Percentiles rank a stretch among this genome's conserved stretches.
These are phyloP conservation scores for Collybia sp. DNA, from an alignment of 768 basidiomycete species.

Conservation along the genomic window DNA sequence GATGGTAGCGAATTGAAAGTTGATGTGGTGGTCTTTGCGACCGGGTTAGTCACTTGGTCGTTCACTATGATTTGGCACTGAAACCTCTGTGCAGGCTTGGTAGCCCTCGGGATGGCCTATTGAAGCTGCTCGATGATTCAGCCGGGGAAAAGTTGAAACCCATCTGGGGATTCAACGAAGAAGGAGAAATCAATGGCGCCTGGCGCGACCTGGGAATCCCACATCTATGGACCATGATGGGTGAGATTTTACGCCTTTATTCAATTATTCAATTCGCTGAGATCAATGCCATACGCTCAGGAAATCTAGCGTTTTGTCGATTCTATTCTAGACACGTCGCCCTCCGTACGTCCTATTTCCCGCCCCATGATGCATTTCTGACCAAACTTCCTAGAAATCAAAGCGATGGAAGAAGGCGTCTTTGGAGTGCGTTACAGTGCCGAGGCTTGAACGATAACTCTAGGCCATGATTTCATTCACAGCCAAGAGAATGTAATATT, in stretches of 20 bases:
- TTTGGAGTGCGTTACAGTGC: conserved; percentile 9
- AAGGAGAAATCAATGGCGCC: conserved; percentile 54
- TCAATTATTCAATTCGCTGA: background rate
- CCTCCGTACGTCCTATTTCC: conserved; percentile 43
- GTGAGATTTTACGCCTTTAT: conserved; percentile 19
- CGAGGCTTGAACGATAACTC: too few species aligned
- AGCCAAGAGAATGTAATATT: too few species aligned
- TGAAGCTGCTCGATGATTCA: conserved; percentile 41
- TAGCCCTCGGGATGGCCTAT: conserved; percentile 33
- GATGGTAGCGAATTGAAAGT: conserved; percentile 41
- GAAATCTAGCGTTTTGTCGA: conserved; percentile 43
- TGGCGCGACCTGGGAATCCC: conserved; percentile 48
- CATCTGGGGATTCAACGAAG: conserved; percentile 62
- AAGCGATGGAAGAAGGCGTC: conserved; percentile 14
- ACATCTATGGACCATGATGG: conserved; percentile 58
- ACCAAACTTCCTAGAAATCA: conserved; percentile 10
- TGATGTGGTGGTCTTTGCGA: conserved; percentile 57
- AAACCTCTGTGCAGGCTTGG: conserved; percentile 32
- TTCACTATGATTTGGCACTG: background rate
- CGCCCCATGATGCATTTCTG: background rate
- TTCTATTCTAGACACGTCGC: conserved; percentile 62
- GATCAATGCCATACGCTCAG: conserved; percentile 16
- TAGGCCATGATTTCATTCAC: too few species aligned
- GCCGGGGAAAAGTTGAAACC: conserved; percentile 39
- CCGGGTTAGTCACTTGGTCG: conserved; percentile 33